phyloP scores from a whole-genome alignment of 2,329 filamentous ascomycete genomes.

The Lithohypha guttulata region DNA sequence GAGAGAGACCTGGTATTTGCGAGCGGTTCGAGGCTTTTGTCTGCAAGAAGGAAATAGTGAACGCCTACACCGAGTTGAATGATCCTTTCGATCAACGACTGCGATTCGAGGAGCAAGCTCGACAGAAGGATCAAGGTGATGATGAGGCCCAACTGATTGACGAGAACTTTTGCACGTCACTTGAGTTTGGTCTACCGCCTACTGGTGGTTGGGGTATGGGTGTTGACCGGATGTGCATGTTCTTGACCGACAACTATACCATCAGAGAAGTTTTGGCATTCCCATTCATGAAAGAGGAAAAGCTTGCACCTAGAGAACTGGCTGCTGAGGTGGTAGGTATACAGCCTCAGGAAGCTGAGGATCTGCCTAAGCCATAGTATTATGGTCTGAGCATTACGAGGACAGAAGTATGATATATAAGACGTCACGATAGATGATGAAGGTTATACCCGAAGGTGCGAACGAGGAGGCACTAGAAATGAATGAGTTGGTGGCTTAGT shows the following conservation, averaged over 20 bases:
- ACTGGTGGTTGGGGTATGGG: slow-evolving; percentile 96
- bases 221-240: slow-evolving; percentile 89
- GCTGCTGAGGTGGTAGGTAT: slow-evolving; percentile 55
- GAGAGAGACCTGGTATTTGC: slow-evolving; percentile 68
- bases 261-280: slow-evolving; percentile 96
- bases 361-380: slow-evolving; percentile 32
- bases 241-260: slow-evolving; percentile 86
- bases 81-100: slow-evolving; percentile 90
- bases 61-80: slow-evolving; percentile 96
- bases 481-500: too few species aligned
- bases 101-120: slow-evolving; percentile 87
- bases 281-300: slow-evolving; percentile 93
- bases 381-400: neutral
- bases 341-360: slow-evolving; percentile 50
- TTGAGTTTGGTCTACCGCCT: slow-evolving; percentile 85
- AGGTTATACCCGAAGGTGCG: neutral
- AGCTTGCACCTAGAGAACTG: slow-evolving; percentile 28
- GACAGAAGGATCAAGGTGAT: slow-evolving; percentile 91
- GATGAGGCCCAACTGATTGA: slow-evolving; percentile 94
- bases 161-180: slow-evolving; percentile 82
- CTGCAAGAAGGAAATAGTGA: slow-evolving; percentile 92
- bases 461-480: too few species aligned
- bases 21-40: slow-evolving; percentile 98
- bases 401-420: neutral
- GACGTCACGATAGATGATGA: neutral